Percentiles rank a stretch among this genome's conserved stretches.
Evolutionary conservation across 2,329 filamentous ascomycete species (phyloP).

Genomic region (Fusarium phyllophilum): DNA sequence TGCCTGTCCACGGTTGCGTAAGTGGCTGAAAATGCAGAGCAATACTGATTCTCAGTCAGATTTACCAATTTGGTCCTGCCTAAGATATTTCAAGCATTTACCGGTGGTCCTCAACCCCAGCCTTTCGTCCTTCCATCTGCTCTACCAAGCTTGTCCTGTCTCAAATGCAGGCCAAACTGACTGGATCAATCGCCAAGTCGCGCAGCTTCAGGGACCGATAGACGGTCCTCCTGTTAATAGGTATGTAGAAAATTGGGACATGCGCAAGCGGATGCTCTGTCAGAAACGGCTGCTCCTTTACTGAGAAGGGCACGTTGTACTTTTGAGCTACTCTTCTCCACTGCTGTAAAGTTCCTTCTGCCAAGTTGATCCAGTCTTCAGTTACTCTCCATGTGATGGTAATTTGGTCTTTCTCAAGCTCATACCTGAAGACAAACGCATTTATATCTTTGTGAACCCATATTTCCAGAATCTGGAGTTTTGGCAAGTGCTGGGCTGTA

Average conservation of each 20-base stretch:
- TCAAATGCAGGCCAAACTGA: background rate
- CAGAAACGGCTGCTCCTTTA: background rate
- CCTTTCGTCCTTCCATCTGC: too few species aligned
- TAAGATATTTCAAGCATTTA: too few species aligned
- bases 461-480: background rate
- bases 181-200: background rate
- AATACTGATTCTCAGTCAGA: too few species aligned
- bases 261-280: too few species aligned
- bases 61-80: too few species aligned
- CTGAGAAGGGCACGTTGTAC: accelerated
- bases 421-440: accelerated
- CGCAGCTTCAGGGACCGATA: background rate
- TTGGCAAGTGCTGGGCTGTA: accelerated
- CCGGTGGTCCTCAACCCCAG: too few species aligned
- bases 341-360: accelerated
- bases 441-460: accelerated
- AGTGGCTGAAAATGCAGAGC: background rate
- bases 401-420: background rate
- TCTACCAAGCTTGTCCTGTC: too few species aligned
- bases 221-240: background rate
- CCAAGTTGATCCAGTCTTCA: accelerated
- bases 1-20: accelerated
- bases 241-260: too few species aligned
- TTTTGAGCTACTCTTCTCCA: background rate
- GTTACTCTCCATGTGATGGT: background rate